Evolutionary conservation across 805 yeast genomes (phyloP).

Genomic region (Candida railenensis): DNA sequence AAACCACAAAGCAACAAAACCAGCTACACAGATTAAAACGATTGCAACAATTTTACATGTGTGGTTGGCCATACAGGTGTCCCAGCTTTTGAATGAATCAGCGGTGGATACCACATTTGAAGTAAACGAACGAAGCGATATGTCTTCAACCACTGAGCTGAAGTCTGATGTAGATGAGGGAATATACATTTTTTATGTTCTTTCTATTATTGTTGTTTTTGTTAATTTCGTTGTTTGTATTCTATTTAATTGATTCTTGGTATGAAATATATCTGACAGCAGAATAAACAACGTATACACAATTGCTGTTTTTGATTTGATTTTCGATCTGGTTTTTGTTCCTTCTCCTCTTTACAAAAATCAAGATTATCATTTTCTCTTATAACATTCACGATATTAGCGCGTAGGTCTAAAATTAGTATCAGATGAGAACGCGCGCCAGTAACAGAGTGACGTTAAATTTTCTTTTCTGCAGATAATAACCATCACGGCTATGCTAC

Average conservation of each 20-base stretch:
- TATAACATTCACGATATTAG: not conserved
- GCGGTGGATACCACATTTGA: constrained; percentile 31
- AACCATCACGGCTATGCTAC: not conserved
- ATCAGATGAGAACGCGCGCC: not conserved
- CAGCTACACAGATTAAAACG: constrained; percentile 64
- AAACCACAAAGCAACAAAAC: constrained; percentile 54
- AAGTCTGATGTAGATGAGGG: not conserved
- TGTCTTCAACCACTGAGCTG: not conserved
- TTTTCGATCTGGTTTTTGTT: not conserved
- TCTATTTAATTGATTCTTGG: too few species aligned
- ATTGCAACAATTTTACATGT: constrained; percentile 77
- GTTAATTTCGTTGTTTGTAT: not conserved
- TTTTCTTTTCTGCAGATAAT: not conserved
- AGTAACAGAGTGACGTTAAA: not conserved
- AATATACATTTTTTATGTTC: not conserved
- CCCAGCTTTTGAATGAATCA: constrained; percentile 66
- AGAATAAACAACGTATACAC: too few species aligned
- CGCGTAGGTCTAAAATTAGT: not conserved
- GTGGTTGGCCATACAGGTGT: constrained; percentile 75
- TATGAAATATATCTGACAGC: too few species aligned
- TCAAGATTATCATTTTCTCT: not conserved
- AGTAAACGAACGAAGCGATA: not conserved
- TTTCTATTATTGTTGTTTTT: not conserved
- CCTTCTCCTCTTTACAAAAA: too few species aligned
- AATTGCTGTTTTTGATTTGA: too few species aligned